Evolutionary conservation across 176 grass and related monocot species (phyloP), one percentile per base, ranked within the genome.

Genomic region (Typha latifolia): DNA sequence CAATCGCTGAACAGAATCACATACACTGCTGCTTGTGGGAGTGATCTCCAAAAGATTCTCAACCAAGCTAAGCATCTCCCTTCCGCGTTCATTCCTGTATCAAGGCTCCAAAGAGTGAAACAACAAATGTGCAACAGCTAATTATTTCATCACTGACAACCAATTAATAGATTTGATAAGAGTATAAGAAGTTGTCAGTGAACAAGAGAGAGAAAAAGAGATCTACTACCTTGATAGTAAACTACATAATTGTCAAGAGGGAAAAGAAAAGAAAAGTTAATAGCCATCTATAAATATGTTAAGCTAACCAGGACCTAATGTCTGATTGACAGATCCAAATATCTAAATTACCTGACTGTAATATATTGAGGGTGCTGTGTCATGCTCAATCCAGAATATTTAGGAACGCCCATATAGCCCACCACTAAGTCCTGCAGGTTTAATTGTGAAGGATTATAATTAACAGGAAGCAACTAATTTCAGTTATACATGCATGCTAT

Each of bases 321-420:
- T 37, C 7, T 2, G 34, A 37, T 37, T 4, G 7, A 2, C 3
- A 15, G 18, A 6, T 47, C 10, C 4, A 47, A 20, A 7, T 20
- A n/a, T 47, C 47, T 21, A n/a, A 69, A 61, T 64, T 86, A 96
- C 92, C 92, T 91, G 70, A 96, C 85, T 14, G 92, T 96, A 71
- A 96, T 91, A 63, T 96, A 96, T 63, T 96, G 92, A 74, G 92
- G 92, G 64, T 96, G 92, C 20, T 96, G 79, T 49, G 77, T 84
- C 92, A 96, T 96, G 76, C 82, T 87, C 62, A 96, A 31, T 26
- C 92, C 88, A 47, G 88, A 31, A 69, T 89, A 96, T 72, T 96
- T 96, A 49, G 92, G 92, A 62, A 96, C 92, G 24, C 88, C 85
- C 92, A 96, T 96, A 67, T 96, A 96, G 11, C 92, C 92, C 66